phyloP scores from a whole-genome alignment of 1,284 basidiomycete species.

The Golubevia pallescens region DNA sequence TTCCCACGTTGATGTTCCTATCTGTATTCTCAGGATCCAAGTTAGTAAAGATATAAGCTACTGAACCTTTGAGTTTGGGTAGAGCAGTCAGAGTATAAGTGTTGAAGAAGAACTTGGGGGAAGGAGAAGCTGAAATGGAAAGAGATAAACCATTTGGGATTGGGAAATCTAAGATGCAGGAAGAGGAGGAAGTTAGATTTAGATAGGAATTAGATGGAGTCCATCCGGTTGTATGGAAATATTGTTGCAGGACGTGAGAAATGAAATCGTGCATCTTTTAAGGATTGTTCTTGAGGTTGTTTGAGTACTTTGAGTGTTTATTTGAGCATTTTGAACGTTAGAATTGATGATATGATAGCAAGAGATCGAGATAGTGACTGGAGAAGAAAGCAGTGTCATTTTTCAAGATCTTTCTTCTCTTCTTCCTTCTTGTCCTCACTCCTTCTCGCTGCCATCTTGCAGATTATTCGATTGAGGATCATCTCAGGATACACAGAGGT shows the following conservation, averaged over 20 bases:
- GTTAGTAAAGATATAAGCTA: conserved; percentile 85
- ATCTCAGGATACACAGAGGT: too few species aligned
- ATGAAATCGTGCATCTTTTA: conserved; percentile 59
- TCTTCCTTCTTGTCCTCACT: too few species aligned
- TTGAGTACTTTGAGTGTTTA: too few species aligned
- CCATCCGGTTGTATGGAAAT: conserved; percentile 55
- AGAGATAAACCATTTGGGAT: conserved; percentile 80
- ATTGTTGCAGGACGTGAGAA: conserved; percentile 54
- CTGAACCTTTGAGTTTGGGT: conserved; percentile 86
- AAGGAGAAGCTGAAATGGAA: conserved; percentile 85
- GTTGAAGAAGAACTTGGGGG: conserved; percentile 80
- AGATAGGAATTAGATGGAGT: conserved; percentile 59
- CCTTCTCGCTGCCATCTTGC: too few species aligned
- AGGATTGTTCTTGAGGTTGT: too few species aligned
- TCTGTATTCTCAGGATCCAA: conserved; percentile 65
- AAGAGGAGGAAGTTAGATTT: conserved; percentile 43
- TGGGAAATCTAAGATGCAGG: conserved; percentile 76
- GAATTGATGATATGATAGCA: too few species aligned
- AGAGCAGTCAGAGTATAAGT: conserved; percentile 89
- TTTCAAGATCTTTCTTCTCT: too few species aligned
- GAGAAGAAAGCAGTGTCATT: too few species aligned
- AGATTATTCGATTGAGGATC: too few species aligned
- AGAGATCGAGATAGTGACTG: too few species aligned
- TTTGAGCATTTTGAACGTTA: too few species aligned
- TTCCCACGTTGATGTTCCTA: conserved; percentile 67